A percentile compares a stretch with the other conserved stretches of the same genome.
Conservation (phyloP, 129 eudicot genomes). For the Chrysanthemum seticuspe region DNA sequence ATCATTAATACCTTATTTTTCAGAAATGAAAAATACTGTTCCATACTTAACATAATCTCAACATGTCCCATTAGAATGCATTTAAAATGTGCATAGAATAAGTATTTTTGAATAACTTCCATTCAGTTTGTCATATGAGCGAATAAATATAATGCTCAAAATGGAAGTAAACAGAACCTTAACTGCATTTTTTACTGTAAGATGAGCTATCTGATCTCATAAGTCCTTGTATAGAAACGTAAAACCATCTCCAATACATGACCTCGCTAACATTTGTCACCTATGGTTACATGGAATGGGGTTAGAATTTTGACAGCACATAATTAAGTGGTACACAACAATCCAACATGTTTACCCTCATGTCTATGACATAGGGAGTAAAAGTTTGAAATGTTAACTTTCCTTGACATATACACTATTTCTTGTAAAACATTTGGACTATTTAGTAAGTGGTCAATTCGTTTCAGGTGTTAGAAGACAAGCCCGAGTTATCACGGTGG, state of each 20-base stretch:
- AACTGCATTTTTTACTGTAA: not conserved
- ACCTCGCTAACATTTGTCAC: not conserved
- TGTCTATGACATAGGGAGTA: too few species aligned
- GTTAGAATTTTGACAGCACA: conserved; percentile 5
- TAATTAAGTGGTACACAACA: not conserved
- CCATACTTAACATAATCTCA: not conserved
- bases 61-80: too few species aligned
- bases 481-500: conserved; percentile 92
- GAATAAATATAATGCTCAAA: not conserved
- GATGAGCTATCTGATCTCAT: not conserved
- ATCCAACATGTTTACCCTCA: not conserved
- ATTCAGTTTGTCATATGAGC: not conserved
- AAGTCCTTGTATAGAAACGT: not conserved
- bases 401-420: not conserved
- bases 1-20: too few species aligned
- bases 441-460: conserved; percentile 14
- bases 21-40: not conserved
- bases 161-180: not conserved
- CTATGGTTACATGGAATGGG: not conserved
- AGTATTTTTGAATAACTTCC: not conserved
- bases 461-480: conserved; percentile 76
- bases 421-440: not conserved
- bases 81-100: not conserved
- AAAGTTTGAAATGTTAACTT: not conserved
- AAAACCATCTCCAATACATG: not conserved